Conservation (phyloP, 768 basidiomycete species). For the Rhizopogon roseolus region DNA sequence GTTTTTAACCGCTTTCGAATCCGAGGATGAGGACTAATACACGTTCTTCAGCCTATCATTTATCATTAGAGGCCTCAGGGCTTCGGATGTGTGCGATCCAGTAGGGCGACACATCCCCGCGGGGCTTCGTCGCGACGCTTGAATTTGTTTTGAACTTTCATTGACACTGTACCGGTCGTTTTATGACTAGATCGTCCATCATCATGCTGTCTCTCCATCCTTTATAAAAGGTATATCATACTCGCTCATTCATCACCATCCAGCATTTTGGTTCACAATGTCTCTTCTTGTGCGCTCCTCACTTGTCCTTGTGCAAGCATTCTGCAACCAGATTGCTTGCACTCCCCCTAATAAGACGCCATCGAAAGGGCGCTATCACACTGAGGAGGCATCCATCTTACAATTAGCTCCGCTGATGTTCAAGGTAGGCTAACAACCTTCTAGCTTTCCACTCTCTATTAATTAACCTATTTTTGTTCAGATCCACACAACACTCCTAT, state of each 20-base stretch:
- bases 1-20: not conserved
- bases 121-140: not conserved
- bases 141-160: not conserved
- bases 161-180: not conserved
- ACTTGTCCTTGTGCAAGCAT: slow-evolving; percentile 45
- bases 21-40: not conserved
- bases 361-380: slow-evolving; percentile 47
- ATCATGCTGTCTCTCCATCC: not conserved
- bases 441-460: not conserved
- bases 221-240: slow-evolving; percentile 13
- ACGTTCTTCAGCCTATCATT: not conserved
- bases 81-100: not conserved
- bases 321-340: slow-evolving; percentile 46
- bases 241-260: not conserved
- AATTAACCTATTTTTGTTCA: slow-evolving; percentile 13
- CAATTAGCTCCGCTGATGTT: slow-evolving; percentile 55
- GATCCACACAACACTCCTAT: slow-evolving; percentile 47
- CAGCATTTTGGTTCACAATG: slow-evolving; percentile 27
- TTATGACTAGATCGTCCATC: not conserved
- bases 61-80: too few relatives aligned
- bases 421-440: slow-evolving; percentile 32
- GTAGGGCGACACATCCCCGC: not conserved
- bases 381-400: slow-evolving; percentile 44
- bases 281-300: slow-evolving; percentile 38
- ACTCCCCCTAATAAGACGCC: slow-evolving; percentile 56